These are phyloP conservation scores for Coemansia sp. DNA, from an alignment of 192 early-diverging fungal genomes.

Conservation along the genomic window DNA sequence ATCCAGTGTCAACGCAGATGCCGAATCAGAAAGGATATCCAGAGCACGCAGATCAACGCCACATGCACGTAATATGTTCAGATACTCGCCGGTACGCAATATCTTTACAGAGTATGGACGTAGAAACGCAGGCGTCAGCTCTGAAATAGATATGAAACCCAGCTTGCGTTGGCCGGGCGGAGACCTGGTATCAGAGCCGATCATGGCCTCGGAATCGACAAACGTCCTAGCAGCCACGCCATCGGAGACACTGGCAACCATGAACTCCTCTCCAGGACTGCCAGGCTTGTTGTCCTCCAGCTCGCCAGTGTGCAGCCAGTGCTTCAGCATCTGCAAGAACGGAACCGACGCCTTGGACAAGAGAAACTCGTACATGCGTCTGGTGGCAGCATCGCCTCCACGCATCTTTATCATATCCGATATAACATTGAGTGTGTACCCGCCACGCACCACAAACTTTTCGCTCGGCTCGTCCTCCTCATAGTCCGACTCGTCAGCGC, in stretches of 20 bases:
- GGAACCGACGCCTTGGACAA: conserved; percentile 78
- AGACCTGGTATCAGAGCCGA: conserved; percentile 7
- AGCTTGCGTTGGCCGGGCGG: conserved; percentile 1
- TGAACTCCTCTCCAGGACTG: conserved; percentile 80
- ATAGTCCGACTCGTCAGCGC: conserved; percentile 22
- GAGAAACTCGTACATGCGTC: conserved; percentile 77
- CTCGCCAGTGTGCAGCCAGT: conserved; percentile 90
- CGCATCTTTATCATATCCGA: conserved; percentile 62
- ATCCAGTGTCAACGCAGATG: neutral
- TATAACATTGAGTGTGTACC: conserved; percentile 75
- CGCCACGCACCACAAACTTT: conserved; percentile 69
- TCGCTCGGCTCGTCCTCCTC: conserved; percentile 23
- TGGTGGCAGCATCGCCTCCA: conserved; percentile 66
- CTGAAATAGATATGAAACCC: conserved; percentile 33
- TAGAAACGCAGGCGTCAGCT: conserved; percentile 73
- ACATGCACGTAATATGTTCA: conserved; percentile 91
- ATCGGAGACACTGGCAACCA: conserved; percentile 75
- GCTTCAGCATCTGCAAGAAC: conserved; percentile 77
- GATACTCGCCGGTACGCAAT: conserved; percentile 89
- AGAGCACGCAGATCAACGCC: conserved; percentile 44
- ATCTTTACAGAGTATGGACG: conserved; percentile 77
- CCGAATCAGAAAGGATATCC: conserved; percentile 8
- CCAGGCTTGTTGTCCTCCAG: conserved; percentile 67
- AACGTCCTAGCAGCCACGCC: conserved; percentile 68
- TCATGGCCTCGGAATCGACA: conserved; percentile 63